Conservation (phyloP, 2,329 filamentous ascomycete species). For the Bertia moriformis region DNA sequence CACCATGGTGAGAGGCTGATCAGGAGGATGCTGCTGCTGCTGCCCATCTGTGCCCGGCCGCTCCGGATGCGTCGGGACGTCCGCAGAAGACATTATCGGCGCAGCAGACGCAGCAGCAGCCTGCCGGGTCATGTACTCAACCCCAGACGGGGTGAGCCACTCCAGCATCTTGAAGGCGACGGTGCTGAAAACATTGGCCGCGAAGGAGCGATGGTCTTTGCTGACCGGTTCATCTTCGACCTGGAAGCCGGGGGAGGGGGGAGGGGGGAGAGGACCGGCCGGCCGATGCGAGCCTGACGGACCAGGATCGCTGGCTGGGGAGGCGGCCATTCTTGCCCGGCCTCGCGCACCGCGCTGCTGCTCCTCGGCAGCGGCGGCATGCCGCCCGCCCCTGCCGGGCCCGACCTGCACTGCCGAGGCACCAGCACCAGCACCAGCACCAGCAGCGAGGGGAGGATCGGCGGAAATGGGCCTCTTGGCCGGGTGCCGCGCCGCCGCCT, state of each 20-base stretch:
- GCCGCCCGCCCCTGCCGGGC: too few relatives aligned
- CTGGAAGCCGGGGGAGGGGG: slow-evolving; percentile 12
- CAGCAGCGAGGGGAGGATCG: too few relatives aligned
- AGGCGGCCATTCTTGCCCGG: slow-evolving; percentile 66
- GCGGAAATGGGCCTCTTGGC: too few relatives aligned
- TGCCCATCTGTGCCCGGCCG: too few relatives aligned
- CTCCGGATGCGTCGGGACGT: too few relatives aligned
- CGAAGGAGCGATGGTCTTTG: slow-evolving; percentile 44
- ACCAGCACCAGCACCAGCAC: too few relatives aligned
- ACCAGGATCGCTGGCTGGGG: slow-evolving; percentile 56
- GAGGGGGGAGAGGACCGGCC: slow-evolving; percentile 21
- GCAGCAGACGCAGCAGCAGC: slow-evolving; percentile 15
- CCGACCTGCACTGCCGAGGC: too few relatives aligned
- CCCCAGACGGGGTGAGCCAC: slow-evolving; percentile 48
- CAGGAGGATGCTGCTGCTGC: too few relatives aligned
- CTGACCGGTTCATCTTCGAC: slow-evolving; percentile 29
- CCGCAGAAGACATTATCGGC: slow-evolving; percentile 4
- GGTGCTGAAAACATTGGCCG: slow-evolving; percentile 49
- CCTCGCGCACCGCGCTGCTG: slow-evolving; percentile 74
- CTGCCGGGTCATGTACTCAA: slow-evolving; percentile 30
- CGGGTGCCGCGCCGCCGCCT: too few relatives aligned
- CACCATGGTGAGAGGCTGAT: too few relatives aligned
- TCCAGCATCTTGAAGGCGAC: slow-evolving; percentile 57
- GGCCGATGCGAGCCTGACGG: slow-evolving; percentile 25
- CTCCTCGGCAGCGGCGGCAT: too few relatives aligned